Percentiles rank a stretch among this genome's conserved stretches.
These are phyloP conservation scores for Dalbergia cultrata DNA, from an alignment of 306 rosid genomes.

Conservation along the genomic window DNA sequence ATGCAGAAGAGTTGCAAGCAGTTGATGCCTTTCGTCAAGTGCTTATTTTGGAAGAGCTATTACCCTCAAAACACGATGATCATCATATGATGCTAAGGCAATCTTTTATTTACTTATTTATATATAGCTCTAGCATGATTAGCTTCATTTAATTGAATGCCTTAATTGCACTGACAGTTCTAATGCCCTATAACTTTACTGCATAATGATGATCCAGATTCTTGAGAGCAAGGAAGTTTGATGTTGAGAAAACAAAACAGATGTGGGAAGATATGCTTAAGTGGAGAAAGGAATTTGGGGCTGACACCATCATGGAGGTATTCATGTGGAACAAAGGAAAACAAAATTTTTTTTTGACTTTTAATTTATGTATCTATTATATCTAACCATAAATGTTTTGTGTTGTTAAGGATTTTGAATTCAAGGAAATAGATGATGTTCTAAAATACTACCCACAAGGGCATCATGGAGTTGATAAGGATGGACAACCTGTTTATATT, in stretches of 20 bases:
- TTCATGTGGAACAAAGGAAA: not conserved
- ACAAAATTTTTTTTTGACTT: not conserved
- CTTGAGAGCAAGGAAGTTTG: constrained; percentile 92
- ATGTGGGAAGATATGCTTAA: constrained; percentile 99
- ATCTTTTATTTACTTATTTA: not conserved
- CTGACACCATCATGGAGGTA: constrained; percentile 97
- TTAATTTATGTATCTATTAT: not conserved
- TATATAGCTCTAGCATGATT: not conserved
- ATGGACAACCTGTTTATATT: constrained; percentile 87
- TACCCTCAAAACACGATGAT: constrained; percentile 87
- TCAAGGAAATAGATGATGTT: constrained; percentile 79
- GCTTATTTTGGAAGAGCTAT: constrained; percentile 86
- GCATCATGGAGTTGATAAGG: constrained; percentile 93
- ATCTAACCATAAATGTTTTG: constrained; percentile 33
- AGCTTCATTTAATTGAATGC: not conserved
- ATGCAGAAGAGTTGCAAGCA: constrained; percentile 74
- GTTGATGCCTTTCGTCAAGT: constrained; percentile 92
- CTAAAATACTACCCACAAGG: constrained; percentile 95
- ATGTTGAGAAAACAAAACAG: constrained; percentile 90
- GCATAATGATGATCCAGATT: constrained; percentile 57
- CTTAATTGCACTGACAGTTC: constrained; percentile 11
- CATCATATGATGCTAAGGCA: constrained; percentile 92
- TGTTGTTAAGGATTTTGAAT: constrained; percentile 78
- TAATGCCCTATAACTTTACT: constrained; percentile 7
- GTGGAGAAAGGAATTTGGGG: constrained; percentile 92